These are phyloP conservation scores for Alternaria triticina DNA, from an alignment of 2,329 filamentous ascomycete genomes.

Conservation along the genomic window DNA sequence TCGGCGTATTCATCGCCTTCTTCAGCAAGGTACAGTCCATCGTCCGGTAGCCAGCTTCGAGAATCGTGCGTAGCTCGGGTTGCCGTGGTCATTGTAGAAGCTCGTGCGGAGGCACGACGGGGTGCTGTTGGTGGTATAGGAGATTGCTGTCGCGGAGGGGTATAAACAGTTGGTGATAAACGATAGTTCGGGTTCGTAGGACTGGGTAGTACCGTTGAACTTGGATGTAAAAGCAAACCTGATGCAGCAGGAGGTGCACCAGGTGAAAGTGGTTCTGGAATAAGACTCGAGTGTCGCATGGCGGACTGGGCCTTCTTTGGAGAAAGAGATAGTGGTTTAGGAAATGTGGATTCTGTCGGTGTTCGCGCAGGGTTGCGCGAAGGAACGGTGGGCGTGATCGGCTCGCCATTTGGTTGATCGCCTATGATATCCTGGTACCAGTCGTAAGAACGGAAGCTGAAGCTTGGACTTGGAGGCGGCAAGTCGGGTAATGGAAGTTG, in stretches of 20 bases:
- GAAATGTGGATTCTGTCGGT: conserved; percentile 16
- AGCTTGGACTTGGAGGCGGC: conserved; percentile 29
- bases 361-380: conserved; percentile 9
- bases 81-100: conserved; percentile 18
- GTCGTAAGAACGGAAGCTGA: conserved; percentile 34
- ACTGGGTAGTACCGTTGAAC: conserved; percentile 19
- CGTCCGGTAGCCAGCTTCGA: conserved; percentile 32
- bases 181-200: conserved; percentile 26
- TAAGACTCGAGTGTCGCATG: conserved; percentile 3
- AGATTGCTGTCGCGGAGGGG: conserved; percentile 17
- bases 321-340: conserved; percentile 10
- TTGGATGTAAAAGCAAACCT: conserved; percentile 23
- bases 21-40: conserved; percentile 29
- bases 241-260: conserved; percentile 14
- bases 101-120: conserved; percentile 10
- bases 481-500: conserved; percentile 25
- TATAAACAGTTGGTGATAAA: conserved; percentile 30
- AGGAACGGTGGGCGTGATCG: background rate
- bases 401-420: conserved; percentile 16
- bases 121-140: conserved; percentile 13
- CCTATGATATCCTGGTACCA: conserved; percentile 39
- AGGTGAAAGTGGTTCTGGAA: conserved; percentile 23
- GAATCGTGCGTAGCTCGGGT: conserved; percentile 24
- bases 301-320: conserved; percentile 5
- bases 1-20: conserved; percentile 25